Evolutionary conservation across 176 grass and related monocot genomes (phyloP), one percentile per base, ranked within the genome.

Genomic region (Ensete glaucum): DNA sequence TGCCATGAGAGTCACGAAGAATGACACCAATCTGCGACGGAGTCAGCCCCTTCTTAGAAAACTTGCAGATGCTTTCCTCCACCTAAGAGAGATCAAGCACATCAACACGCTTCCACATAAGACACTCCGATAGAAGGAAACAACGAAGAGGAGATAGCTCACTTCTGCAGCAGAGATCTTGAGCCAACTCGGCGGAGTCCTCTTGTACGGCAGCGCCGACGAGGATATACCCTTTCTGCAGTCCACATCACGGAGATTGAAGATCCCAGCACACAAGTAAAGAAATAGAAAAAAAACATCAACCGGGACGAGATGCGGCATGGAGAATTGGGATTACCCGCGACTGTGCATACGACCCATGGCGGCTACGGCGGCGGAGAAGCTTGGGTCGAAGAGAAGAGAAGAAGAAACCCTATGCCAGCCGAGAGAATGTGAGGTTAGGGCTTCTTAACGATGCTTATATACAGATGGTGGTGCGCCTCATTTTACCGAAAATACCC

Each of bases 191-290:
- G 70, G 70, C 19, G 70, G 70, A 21, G 70, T 72, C 51, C 70
- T 53, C 70, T 72, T 72, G 70, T 72, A 72, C 50, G 70, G 70
- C 50, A 72, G 21, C 70, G 70, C 70, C 70, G 70, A 72, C 20
- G 70, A 72, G 4, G 70, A 72, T 9, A 72, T 72, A 72, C 70
- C 70, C 50, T 72, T 72, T 72, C 70, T 72, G 17, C 34, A n/a
- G 43, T 16, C 67, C 27, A 50, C 8, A 70, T 15, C 12, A 70
- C 14, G n/a, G 17, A 20, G 16, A 60, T 60, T 60, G n/a, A 60
- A 1, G n/a, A 60, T 19, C 34, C 34, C 34, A 6, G 34, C 34
- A 43, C 34, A 6, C 34, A 43, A 43, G 5, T 6, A 6, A 43
- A 43, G 34, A 43, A 43, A 5, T 6, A 4, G 34, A 43, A 43